Conservation (phyloP, 306 rosid species). For the Vigna mungo region DNA sequence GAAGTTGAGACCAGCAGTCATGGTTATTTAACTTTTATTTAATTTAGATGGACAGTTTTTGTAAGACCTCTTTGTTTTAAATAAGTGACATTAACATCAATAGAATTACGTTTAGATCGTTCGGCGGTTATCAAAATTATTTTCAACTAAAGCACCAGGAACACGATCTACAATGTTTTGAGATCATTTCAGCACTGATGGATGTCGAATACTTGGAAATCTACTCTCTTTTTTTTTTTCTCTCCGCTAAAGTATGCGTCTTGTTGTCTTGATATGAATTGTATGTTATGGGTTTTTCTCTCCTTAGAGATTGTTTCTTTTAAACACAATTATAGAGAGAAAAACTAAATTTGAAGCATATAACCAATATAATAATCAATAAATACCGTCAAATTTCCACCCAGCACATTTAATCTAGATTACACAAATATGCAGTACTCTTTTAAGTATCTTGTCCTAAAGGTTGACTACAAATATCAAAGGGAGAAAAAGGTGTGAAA, state of each 20-base stretch:
- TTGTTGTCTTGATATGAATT: neutral
- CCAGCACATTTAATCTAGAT: conserved; percentile 27
- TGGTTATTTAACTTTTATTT: neutral
- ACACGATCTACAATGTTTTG: neutral
- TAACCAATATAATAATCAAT: conserved; percentile 9
- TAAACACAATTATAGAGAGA: neutral
- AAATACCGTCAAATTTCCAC: conserved; percentile 4
- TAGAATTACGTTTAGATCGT: neutral
- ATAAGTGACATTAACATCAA: neutral
- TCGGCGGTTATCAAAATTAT: neutral
- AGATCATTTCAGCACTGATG: neutral
- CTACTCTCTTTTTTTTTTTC: neutral
- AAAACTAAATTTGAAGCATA: conserved; percentile 6
- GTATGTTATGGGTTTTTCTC: neutral
- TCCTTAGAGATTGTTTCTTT: neutral
- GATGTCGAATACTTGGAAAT: neutral
- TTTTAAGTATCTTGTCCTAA: conserved; percentile 35
- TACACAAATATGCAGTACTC: conserved; percentile 42
- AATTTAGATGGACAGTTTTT: neutral
- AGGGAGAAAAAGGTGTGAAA: conserved; percentile 7
- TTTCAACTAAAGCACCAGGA: neutral
- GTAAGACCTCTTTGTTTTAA: neutral
- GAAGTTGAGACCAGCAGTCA: neutral
- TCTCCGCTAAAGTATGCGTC: neutral
- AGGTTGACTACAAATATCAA: conserved; percentile 26